Evolutionary conservation across 2,329 filamentous ascomycete genomes (phyloP).

Genomic region (Trichoderma semiorbis): DNA sequence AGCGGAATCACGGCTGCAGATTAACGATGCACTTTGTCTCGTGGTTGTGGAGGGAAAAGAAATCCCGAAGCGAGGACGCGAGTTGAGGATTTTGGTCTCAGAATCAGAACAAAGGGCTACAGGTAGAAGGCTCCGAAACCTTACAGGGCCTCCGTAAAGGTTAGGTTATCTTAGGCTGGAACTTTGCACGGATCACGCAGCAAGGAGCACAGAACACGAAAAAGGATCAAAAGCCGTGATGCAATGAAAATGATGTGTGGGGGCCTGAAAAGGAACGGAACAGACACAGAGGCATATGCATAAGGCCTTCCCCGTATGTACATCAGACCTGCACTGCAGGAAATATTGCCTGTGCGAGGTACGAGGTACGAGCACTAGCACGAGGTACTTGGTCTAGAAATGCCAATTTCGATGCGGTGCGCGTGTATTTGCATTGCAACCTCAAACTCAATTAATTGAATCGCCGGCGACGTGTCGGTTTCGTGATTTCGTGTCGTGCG

Average conservation of each 20-base stretch:
- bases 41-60: background rate
- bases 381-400: background rate
- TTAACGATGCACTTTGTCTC: background rate
- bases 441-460: constrained; percentile 31
- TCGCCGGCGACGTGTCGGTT: constrained; percentile 40
- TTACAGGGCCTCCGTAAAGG: background rate
- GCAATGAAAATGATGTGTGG: background rate
- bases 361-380: background rate
- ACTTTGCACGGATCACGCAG: background rate
- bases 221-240: constrained; percentile 3
- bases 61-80: background rate
- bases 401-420: constrained; percentile 6
- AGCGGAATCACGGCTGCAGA: background rate
- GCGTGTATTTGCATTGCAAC: constrained; percentile 23
- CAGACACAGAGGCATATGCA: background rate
- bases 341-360: background rate
- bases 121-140: background rate
- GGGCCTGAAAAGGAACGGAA: background rate
- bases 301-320: constrained; percentile 15
- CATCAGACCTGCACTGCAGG: constrained; percentile 19
- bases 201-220: background rate
- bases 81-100: background rate
- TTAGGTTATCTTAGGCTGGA: background rate
- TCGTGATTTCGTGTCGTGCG: constrained; percentile 41
- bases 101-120: background rate